These are phyloP conservation scores for Pyracantha coccinea DNA, from an alignment of 331 rosid species.

Conservation along the genomic window DNA sequence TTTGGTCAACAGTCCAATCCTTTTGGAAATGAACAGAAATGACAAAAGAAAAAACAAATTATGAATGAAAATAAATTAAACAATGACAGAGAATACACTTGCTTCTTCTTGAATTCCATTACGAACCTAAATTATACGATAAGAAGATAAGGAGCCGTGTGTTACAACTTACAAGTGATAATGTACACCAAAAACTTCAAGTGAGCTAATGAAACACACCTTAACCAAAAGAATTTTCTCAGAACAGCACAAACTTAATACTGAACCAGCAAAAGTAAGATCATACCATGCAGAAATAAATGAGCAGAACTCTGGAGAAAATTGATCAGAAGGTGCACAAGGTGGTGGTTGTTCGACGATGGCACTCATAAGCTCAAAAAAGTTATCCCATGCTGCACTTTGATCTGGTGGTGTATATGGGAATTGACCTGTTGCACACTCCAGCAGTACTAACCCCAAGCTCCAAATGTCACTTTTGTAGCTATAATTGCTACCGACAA, in stretches of 20 bases:
- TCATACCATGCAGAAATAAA: slow-evolving; percentile 83
- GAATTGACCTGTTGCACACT: slow-evolving; percentile 85
- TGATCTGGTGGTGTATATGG: slow-evolving; percentile 84
- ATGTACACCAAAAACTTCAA: not conserved
- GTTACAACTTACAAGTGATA: not conserved
- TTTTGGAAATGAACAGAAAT: not conserved
- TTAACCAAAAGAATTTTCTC: too few species aligned
- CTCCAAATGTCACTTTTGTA: slow-evolving; percentile 98
- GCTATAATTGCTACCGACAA: slow-evolving; percentile 64
- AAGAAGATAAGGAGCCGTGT: not conserved
- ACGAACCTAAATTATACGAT: not conserved
- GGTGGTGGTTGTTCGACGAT: slow-evolving; percentile 80
- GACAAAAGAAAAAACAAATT: not conserved
- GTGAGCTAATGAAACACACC: not conserved
- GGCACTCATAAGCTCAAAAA: slow-evolving; percentile 74
- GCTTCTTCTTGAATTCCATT: not conserved
- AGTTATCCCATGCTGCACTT: slow-evolving; percentile 56
- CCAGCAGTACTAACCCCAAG: slow-evolving; percentile 82
- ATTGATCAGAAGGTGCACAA: slow-evolving; percentile 64
- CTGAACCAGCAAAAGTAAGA: not conserved
- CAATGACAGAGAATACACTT: not conserved
- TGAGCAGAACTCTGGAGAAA: slow-evolving; percentile 81
- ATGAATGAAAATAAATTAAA: not conserved
- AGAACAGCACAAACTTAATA: not conserved
- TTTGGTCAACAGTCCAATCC: too few species aligned